A percentile compares a stretch with the other conserved stretches of the same genome.
Evolutionary conservation across 83 land plant genomes (phyloP).

Genomic region (Picea mariana): DNA sequence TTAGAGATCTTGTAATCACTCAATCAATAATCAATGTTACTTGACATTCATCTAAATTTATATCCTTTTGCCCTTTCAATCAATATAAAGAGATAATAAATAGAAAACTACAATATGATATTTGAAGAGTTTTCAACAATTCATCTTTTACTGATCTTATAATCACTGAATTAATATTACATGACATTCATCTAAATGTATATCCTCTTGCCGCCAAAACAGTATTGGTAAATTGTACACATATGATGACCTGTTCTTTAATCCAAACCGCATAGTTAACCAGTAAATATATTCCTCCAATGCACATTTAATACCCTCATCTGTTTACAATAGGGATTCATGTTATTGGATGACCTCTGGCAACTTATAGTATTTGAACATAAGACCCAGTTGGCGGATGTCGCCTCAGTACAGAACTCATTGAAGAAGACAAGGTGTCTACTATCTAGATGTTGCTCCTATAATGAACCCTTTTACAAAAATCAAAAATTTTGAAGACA

Average conservation of each 20-base stretch:
- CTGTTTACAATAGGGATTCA: not conserved
- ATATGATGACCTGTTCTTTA: not conserved
- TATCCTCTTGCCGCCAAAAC: not conserved
- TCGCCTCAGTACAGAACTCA: not conserved
- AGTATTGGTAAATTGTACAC: not conserved
- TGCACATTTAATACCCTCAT: not conserved
- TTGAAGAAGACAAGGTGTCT: not conserved
- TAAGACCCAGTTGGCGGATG: not conserved
- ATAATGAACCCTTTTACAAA: not conserved
- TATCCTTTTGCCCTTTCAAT: too few relatives aligned
- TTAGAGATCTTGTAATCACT: too few relatives aligned
- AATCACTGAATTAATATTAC: not conserved
- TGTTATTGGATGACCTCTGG: not conserved
- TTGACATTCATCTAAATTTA: too few relatives aligned
- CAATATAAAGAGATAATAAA: too few relatives aligned
- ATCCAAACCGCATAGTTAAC: not conserved
- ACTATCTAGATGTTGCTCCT: not conserved
- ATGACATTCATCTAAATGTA: not conserved
- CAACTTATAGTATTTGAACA: not conserved
- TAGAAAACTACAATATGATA: not conserved
- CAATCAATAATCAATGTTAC: too few relatives aligned
- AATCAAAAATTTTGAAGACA: not conserved
- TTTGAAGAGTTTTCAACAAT: not conserved
- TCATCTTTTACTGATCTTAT: not conserved
- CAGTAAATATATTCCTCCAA: not conserved